A percentile compares a stretch with the other conserved stretches of the same genome.
phyloP scores from a whole-genome alignment of 2,329 filamentous ascomycete genomes.

The Trichoderma sp. region DNA sequence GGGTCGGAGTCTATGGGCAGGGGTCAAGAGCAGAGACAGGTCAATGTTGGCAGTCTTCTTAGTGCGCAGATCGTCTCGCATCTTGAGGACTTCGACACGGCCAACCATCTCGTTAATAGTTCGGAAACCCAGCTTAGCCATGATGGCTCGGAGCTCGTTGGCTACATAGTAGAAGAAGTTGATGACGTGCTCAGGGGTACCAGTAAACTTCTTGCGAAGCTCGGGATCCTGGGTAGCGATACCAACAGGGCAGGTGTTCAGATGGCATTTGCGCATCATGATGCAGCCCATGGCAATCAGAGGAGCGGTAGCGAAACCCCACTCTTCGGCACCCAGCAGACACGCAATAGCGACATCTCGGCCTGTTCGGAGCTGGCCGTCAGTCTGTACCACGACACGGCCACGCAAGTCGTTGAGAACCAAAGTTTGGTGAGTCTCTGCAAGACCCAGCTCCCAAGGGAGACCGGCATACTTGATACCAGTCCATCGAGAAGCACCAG shows the following conservation, averaged over 20 bases:
- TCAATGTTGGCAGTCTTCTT: conserved; percentile 92
- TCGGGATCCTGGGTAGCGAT: conserved; percentile 96
- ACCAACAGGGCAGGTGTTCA: conserved; percentile 83
- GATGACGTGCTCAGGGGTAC: conserved; percentile 93
- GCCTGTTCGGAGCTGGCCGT: conserved; percentile 89
- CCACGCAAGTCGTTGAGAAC: conserved; percentile 95
- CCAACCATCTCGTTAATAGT: conserved; percentile 98
- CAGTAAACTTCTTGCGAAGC: conserved; percentile 87
- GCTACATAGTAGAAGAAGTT: conserved; percentile 99
- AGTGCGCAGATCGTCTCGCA: conserved; percentile 83
- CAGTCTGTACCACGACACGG: conserved; percentile 92
- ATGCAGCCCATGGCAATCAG: conserved; percentile 97
- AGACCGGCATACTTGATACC: conserved; percentile 98
- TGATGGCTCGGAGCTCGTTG: conserved; percentile 93
- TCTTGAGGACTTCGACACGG: conserved; percentile 79
- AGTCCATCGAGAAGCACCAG: conserved; percentile 94
- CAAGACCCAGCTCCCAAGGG: conserved; percentile 93
- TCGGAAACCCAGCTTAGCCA: conserved; percentile 92
- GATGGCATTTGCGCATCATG: conserved; percentile 80
- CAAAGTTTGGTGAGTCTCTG: conserved; percentile 94
- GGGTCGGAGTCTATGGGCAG: conserved; percentile 91
- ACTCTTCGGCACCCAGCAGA: conserved; percentile 95
- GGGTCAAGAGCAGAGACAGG: conserved; percentile 86
- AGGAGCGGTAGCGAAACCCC: conserved; percentile 92
- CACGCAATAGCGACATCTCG: conserved; percentile 93